These are phyloP conservation scores for Cryphonectria parasitica DNA, from an alignment of 2,329 filamentous ascomycete genomes.

Conservation along the genomic window DNA sequence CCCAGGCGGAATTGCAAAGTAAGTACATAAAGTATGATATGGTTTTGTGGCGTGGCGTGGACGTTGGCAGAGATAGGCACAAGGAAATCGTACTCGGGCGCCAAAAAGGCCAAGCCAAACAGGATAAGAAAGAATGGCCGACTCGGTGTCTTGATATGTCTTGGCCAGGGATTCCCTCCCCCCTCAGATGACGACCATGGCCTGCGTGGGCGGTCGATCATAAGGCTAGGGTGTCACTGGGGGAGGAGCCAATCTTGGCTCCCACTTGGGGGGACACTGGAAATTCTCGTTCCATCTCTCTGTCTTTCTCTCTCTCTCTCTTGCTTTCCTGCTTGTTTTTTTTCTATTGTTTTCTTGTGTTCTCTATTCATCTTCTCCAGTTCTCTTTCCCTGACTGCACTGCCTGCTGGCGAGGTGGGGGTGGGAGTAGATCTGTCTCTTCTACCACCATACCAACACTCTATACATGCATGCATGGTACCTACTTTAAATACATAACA, in stretches of 20 bases:
- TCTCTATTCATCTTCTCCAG: too few species aligned
- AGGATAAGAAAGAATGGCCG: not conserved
- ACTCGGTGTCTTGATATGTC: constrained; percentile 1
- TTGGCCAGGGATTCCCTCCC: not conserved
- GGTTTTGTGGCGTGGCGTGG: not conserved
- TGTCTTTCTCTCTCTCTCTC: not conserved
- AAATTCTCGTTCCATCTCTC: not conserved
- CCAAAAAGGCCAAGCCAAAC: not conserved
- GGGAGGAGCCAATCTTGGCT: not conserved
- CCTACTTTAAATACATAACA: too few species aligned
- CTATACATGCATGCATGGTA: too few species aligned
- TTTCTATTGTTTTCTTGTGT: not conserved
- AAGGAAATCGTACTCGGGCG: not conserved
- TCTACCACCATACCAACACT: not conserved
- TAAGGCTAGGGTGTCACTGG: constrained; percentile 13
- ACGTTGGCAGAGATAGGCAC: not conserved
- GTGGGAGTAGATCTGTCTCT: not conserved
- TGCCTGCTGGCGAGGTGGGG: not conserved
- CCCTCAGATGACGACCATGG: constrained; percentile 12
- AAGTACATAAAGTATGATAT: not conserved
- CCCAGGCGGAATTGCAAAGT: not conserved
- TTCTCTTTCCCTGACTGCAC: not conserved
- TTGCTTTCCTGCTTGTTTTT: not conserved
- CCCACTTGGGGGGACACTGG: not conserved
- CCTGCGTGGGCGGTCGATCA: constrained; percentile 11